Base-by-base conservation (phyloP, 805 yeast species). In the Ogataea paradorogensis region DNA sequence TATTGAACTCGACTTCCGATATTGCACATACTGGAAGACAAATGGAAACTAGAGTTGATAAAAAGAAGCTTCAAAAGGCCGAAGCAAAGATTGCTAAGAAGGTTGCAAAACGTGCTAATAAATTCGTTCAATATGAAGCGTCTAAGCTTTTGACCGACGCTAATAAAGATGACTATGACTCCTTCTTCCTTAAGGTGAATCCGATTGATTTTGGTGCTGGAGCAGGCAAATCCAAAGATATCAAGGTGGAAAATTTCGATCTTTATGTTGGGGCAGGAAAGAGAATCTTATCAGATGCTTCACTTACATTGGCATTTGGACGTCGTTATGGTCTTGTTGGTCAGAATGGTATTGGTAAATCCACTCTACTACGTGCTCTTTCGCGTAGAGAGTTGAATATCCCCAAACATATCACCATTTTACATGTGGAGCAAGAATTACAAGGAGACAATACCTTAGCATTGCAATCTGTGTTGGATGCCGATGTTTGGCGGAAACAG, bases 331-430 rank as follows among this genome's bases (percentile, higher is more conserved):
- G 99, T 78, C 69, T 93, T 38, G 96, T 93, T 30, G 99, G 99
- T 65, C 95, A 90, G 61, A 93, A 93, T 70, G 99, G 99, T 91
- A 90, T 93, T 52, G 99, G 99, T 82, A 93, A 93, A 64, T 90
- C 98, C 30, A 93, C 99, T 0, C 68, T 93, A 38, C 70, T 93
- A 59, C 76, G 87, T 51, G 99, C 99, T 0, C 69, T 93, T 38
- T 83, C 97, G 1, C 78, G 95, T 62, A 83, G 99, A 76, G 99
- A 93, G 59, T 71, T 93, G 53, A 80, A 88, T 42, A 84, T 93
- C 52, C 98, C 99, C 10, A 89, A 86, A 54, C 98, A 93, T 62
- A 91, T 93, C 48, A 86, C 98, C 2, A 86, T 93, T 63, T 72
- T 93, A 52, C 96, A 93, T 57, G 99, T 93, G 42, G 99, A 93